Base-by-base conservation (phyloP, 2,329 filamentous ascomycete species). In the Sordariomycetes sp. region DNA sequence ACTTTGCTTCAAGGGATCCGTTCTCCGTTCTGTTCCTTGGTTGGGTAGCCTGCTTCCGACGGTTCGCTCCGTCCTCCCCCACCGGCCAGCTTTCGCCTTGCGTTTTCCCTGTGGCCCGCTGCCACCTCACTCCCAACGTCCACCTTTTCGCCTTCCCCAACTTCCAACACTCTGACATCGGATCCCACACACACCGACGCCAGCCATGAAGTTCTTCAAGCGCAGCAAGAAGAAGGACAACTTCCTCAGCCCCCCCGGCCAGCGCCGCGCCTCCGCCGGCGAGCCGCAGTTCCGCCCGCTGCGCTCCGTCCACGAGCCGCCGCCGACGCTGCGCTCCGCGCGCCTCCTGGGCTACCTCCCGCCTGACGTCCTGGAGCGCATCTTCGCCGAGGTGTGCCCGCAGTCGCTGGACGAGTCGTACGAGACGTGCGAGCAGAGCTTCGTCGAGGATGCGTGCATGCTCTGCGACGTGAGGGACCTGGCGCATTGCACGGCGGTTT, bases 391-490 rank as follows among this genome's bases (percentile, higher is more conserved):
- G 62, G 84, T 96, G 58, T 96, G 91, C 65, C 91, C 91, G 8
- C 92, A 97, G 70, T 75, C 84, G 39, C 73, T 74, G 57, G 91
- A 97, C 70, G 77, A 85, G 66, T 84, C 79, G 59, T 95, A 94
- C 69, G 85, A 89, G 62, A 85, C 84, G 50, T 92, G 88, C 65
- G 92, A 97, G 73, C 81, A 88, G 65, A 89, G 86, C 59, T 83
- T 86, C 62, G 79, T 83, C 54, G 86, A 87, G 63, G 85, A 90
- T 72, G 84, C 84, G 58, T 97, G 92, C 74, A 92, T 94, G 87
- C 84, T 95, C 63, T 97, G 92, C 74, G 90, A 96, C 72, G 79
- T 94, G 75, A 85, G 91, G 63, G 90, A 96, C 70, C 80, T 96
- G 58, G 84, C 90, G 56, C 84, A 89, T 69, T 92, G 89, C 68